These are phyloP conservation scores for Hanseniaspora thailandica DNA, from an alignment of 805 yeast genomes.

Conservation along the genomic window DNA sequence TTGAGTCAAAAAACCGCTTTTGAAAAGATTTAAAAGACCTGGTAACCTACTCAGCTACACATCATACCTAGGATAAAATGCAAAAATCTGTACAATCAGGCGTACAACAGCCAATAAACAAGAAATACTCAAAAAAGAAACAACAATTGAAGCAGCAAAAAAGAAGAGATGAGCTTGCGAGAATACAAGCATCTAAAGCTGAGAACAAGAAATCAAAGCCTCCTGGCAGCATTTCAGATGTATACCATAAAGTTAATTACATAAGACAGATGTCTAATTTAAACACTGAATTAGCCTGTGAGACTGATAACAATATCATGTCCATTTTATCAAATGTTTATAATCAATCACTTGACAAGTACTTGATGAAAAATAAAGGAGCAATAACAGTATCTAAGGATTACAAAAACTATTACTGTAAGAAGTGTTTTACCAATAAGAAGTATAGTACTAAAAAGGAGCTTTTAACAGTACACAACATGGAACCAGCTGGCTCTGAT, in stretches of 20 bases:
- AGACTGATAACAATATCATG: not conserved
- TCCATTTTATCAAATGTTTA: conserved; percentile 3
- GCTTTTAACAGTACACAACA: conserved; percentile 5
- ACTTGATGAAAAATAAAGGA: conserved; percentile 4
- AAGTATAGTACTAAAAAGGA: not conserved
- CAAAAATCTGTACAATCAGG: not conserved
- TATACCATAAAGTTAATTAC: conserved; percentile 10
- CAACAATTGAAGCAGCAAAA: not conserved
- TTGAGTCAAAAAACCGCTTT: too few species aligned
- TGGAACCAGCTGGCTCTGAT: not conserved
- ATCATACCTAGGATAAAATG: not conserved
- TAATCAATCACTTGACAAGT: conserved; percentile 2
- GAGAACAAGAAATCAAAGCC: not conserved
- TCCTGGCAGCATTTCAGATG: not conserved
- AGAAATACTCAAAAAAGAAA: conserved; percentile 3
- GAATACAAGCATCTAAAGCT: not conserved
- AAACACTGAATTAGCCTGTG: not conserved
- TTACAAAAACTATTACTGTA: conserved; percentile 4
- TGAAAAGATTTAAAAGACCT: too few species aligned
- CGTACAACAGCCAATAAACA: not conserved
- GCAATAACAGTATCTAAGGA: conserved; percentile 1
- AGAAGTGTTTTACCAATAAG: conserved; percentile 11
- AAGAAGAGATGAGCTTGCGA: not conserved
- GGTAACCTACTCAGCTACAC: not conserved
- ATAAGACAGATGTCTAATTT: not conserved